These are phyloP conservation scores for Irpex sp. DNA, from an alignment of 1,284 basidiomycete species.

Conservation along the genomic window DNA sequence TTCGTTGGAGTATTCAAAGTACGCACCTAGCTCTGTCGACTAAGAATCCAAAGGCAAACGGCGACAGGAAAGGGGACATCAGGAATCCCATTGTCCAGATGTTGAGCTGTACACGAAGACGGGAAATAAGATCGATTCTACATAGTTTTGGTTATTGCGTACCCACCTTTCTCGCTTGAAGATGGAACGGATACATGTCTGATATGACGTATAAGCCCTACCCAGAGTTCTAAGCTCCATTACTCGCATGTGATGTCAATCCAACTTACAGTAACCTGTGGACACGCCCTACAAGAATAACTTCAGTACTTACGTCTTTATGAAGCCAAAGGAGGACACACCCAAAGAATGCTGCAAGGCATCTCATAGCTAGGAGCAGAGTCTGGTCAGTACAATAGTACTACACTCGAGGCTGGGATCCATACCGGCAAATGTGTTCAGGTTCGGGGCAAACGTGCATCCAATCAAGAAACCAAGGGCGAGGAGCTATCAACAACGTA, in stretches of 20 bases:
- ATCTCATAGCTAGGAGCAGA: constrained; percentile 37
- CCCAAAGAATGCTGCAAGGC: constrained; percentile 66
- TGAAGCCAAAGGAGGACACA: constrained; percentile 25
- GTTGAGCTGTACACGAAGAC: constrained; percentile 40
- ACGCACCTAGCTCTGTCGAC: constrained; percentile 47
- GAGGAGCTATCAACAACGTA: constrained; percentile 29
- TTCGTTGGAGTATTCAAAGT: not conserved
- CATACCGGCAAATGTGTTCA: constrained; percentile 47
- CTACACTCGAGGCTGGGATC: not conserved
- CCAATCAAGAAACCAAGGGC: constrained; percentile 45
- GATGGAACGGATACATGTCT: constrained; percentile 70
- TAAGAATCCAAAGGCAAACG: constrained; percentile 66
- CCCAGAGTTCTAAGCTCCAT: not conserved
- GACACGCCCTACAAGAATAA: constrained; percentile 42
- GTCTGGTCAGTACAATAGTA: not conserved
- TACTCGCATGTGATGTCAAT: not conserved
- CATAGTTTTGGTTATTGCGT: not conserved
- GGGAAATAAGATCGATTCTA: too few species aligned
- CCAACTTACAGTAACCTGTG: constrained; percentile 57
- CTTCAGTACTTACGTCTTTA: not conserved
- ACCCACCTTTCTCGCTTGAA: constrained; percentile 62
- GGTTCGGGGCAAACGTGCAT: constrained; percentile 46
- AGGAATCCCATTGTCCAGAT: constrained; percentile 72
- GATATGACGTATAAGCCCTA: constrained; percentile 64
- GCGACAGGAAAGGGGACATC: constrained; percentile 58